Conservation (phyloP, 1,284 basidiomycete species). For the Apiotrichum domesticum region DNA sequence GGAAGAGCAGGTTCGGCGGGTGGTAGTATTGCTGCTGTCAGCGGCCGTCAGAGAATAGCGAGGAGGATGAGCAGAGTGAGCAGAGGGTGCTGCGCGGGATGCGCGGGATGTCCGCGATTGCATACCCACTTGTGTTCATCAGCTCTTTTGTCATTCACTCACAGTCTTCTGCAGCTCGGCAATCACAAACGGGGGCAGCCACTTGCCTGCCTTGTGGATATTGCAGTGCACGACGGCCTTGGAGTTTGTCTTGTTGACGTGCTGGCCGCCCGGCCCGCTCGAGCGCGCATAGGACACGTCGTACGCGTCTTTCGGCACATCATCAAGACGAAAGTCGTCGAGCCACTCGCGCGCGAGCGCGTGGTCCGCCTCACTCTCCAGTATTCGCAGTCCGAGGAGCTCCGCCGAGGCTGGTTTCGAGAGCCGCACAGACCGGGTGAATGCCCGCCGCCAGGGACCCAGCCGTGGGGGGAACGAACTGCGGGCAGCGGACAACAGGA, state of each 20-base stretch:
- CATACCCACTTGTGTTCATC: too few relatives aligned
- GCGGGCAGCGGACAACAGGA: too few relatives aligned
- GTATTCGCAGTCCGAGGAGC: slow-evolving; percentile 12
- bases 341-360: slow-evolving; percentile 31
- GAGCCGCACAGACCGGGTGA: too few relatives aligned
- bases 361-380: slow-evolving; percentile 23
- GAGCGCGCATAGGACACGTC: slow-evolving; percentile 36
- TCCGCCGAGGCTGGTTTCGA: not conserved
- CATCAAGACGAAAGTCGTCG: slow-evolving; percentile 27
- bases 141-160: slow-evolving; percentile 11
- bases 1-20: slow-evolving; percentile 35
- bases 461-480: too few relatives aligned
- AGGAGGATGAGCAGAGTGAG: too few relatives aligned
- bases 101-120: too few relatives aligned
- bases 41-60: not conserved
- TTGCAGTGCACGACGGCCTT: slow-evolving; percentile 40
- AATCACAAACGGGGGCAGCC: slow-evolving; percentile 42
- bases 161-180: slow-evolving; percentile 32
- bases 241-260: slow-evolving; percentile 47
- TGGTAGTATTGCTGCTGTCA: slow-evolving; percentile 36
- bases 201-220: slow-evolving; percentile 25
- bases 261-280: slow-evolving; percentile 46
- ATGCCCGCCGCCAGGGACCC: too few relatives aligned
- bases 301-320: slow-evolving; percentile 38
- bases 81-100: too few relatives aligned